Evolutionary conservation across 2,329 filamentous ascomycete species (phyloP), one percentile per base, ranked within the genome.

Genomic region (Fusarium proliferatum): DNA sequence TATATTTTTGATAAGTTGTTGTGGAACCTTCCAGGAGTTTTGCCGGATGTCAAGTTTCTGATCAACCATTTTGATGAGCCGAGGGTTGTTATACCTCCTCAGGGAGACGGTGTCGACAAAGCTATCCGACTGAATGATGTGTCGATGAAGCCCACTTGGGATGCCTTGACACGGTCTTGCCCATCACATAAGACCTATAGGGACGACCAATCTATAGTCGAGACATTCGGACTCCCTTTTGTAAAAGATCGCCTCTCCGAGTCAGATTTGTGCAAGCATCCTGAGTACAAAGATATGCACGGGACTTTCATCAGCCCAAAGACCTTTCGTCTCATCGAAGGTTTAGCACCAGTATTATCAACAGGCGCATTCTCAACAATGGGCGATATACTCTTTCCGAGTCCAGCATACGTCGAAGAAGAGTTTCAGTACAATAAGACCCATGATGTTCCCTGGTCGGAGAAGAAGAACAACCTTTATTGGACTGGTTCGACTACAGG

Each of bases 401-500:
- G 85, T 49, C 83, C 87, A 0, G 84, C 85, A 2, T 89, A 89
- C 67, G 73, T 83, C n/a, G 80, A 84, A 65, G 21, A 78, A 4
- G 79, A 83, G 46, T 84, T 86, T 36, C 67, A 73, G 9, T 89
- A 89, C 71, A 76, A 84, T 5, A 74, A 79, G 0, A 36, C 66
- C 0, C 52, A 80, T 5, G 88, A 89, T 64, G 43, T 84, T 0
- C 75, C 79, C 0, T 91, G 88, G 88, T 77, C 85, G 1, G 52
- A 80, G 10, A 91, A 91, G 72, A 72, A 71, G 3, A 84, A 86
- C 41, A 85, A 84, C 5, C 74, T 90, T 0, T 90, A 90, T 76
- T 91, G 89, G 89, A 84, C 85, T 0, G 89, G 89, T 0, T 88
- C 86, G 1, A 88, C 84, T 0, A 89, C 88, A 0, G 89, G 88